Evolutionary conservation across 257 asterid genomes (phyloP).

Genomic region (Primulina huaijiensis): DNA sequence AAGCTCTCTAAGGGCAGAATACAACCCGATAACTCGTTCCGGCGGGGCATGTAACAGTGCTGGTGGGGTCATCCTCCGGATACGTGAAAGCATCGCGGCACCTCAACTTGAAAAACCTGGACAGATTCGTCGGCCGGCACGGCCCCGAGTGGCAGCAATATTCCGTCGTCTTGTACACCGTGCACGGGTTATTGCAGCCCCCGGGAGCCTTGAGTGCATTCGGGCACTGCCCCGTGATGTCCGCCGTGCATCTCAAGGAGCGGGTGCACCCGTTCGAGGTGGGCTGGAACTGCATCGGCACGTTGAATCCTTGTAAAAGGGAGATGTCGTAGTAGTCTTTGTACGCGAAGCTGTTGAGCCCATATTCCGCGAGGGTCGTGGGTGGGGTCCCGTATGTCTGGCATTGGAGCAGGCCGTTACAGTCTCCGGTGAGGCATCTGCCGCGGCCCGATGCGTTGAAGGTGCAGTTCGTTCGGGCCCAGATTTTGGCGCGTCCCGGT

Average conservation of each 20-base stretch:
- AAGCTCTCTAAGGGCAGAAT: slow-evolving; percentile 41
- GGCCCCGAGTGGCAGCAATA: slow-evolving; percentile 63
- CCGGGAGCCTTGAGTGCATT: slow-evolving; percentile 44
- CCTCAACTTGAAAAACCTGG: slow-evolving; percentile 57
- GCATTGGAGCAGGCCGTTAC: slow-evolving; percentile 49
- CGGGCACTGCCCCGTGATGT: slow-evolving; percentile 60
- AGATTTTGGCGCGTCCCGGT: slow-evolving; percentile 38
- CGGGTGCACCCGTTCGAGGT: slow-evolving; percentile 45
- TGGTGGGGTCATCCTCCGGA: slow-evolving; percentile 53
- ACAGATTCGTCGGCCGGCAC: slow-evolving; percentile 56
- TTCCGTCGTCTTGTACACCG: slow-evolving; percentile 52
- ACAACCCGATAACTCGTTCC: slow-evolving; percentile 44
- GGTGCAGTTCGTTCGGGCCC: slow-evolving; percentile 69
- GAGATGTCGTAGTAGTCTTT: slow-evolving; percentile 56
- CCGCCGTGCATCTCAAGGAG: slow-evolving; percentile 48
- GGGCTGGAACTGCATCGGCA: slow-evolving; percentile 45
- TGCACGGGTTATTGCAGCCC: slow-evolving; percentile 79
- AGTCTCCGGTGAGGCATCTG: slow-evolving; percentile 58
- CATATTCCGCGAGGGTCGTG: slow-evolving; percentile 52
- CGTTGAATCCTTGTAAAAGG: slow-evolving; percentile 55
- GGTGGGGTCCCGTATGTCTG: slow-evolving; percentile 41
- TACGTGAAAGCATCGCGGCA: slow-evolving; percentile 56
- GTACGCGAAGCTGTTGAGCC: slow-evolving; percentile 42
- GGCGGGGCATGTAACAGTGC: slow-evolving; percentile 48
- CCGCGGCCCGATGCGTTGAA: slow-evolving; percentile 52